Percentiles rank a stretch among this genome's conserved stretches.
Evolutionary conservation across 208 protist species (phyloP).

Genomic region (Wallacemonas collosoma): DNA sequence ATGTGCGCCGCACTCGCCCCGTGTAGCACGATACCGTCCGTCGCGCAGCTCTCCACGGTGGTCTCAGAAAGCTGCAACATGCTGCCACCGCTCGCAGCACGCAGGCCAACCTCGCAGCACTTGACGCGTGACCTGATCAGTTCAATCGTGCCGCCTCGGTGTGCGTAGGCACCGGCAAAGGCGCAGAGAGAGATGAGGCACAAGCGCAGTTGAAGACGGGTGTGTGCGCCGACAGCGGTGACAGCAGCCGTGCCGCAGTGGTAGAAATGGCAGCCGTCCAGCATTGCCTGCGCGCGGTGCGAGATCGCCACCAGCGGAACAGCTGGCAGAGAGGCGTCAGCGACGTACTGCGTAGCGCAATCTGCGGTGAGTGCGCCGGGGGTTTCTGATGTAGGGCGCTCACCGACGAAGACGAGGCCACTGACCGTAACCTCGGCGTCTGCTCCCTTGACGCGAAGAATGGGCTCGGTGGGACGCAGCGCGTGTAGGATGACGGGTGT

Average conservation of each 20-base stretch:
- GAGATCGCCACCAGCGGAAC: slow-evolving; percentile 39
- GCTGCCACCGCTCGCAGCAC: slow-evolving; percentile 21
- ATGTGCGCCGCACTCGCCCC: slow-evolving; percentile 33
- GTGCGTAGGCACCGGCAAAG: slow-evolving; percentile 55
- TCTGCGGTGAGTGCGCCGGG: not conserved
- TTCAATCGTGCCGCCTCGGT: slow-evolving; percentile 32
- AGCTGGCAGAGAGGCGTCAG: slow-evolving; percentile 16
- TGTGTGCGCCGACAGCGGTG: slow-evolving; percentile 30
- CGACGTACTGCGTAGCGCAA: not conserved
- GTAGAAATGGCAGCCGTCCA: slow-evolving; percentile 73
- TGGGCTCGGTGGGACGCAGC: slow-evolving; percentile 37
- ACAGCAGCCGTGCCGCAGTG: slow-evolving; percentile 48
- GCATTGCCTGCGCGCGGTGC: slow-evolving; percentile 35
- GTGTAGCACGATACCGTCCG: slow-evolving; percentile 63
- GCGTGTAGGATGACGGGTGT: slow-evolving; percentile 61
- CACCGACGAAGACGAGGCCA: slow-evolving; percentile 60
- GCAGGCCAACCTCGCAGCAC: slow-evolving; percentile 53
- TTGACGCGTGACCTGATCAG: slow-evolving; percentile 46
- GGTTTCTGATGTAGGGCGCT: slow-evolving; percentile 15
- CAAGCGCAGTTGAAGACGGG: slow-evolving; percentile 39
- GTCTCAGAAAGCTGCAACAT: slow-evolving; percentile 36
- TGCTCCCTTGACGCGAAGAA: slow-evolving; percentile 44
- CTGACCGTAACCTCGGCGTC: slow-evolving; percentile 31
- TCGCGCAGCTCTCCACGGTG: slow-evolving; percentile 44
- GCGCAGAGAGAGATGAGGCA: slow-evolving; percentile 57